A percentile compares a stretch with the other conserved stretches of the same genome.
Conservation (phyloP, 2,329 filamentous ascomycete species). For the Talaromyces sp. region DNA sequence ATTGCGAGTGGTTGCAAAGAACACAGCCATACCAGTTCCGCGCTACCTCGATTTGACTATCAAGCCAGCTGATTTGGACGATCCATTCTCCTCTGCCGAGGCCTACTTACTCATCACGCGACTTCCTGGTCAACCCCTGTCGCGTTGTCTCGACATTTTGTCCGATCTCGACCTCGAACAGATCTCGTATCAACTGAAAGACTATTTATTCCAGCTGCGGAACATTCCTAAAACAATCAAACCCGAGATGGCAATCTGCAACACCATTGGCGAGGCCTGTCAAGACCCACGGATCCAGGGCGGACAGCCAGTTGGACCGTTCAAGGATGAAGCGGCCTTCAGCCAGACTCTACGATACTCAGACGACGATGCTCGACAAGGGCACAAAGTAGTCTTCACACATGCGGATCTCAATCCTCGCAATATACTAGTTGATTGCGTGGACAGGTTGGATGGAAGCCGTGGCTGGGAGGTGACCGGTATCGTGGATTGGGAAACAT, state of each 20-base stretch:
- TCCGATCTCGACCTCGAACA: not conserved
- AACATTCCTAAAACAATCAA: not conserved
- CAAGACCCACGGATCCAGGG: not conserved
- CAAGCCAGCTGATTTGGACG: not conserved
- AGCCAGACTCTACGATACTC: not conserved
- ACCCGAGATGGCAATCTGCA: not conserved
- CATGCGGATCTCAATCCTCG: slow-evolving; percentile 5
- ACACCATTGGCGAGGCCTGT: slow-evolving; percentile 1
- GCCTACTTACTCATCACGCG: not conserved
- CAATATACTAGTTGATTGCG: not conserved
- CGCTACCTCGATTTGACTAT: not conserved
- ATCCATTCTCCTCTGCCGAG: not conserved
- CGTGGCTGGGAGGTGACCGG: slow-evolving; percentile 1
- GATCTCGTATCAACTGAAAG: not conserved
- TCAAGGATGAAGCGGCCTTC: slow-evolving; percentile 1
- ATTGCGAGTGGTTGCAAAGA: not conserved
- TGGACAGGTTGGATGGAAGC: not conserved
- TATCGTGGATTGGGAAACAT: slow-evolving; percentile 1
- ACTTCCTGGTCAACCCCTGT: not conserved
- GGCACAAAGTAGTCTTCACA: slow-evolving; percentile 1
- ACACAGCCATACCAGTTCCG: not conserved
- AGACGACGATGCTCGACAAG: not conserved
- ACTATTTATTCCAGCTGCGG: not conserved
- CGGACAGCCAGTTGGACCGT: not conserved
- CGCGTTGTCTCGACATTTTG: not conserved